Base-by-base conservation (phyloP, 1,284 basidiomycete species). In the Afroboletus lepidellus region DNA sequence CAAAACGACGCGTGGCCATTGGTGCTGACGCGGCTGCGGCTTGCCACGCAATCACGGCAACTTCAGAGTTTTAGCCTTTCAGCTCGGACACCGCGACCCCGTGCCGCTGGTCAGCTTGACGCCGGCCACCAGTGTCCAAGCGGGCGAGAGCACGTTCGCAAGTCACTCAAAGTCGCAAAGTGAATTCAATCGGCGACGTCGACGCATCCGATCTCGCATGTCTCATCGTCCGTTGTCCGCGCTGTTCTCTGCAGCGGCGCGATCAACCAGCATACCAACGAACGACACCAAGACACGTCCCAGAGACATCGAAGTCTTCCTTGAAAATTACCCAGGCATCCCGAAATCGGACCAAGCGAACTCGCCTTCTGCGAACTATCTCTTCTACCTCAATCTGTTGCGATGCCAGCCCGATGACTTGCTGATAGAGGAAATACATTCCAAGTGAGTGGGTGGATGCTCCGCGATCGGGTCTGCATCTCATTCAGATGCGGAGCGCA, bases 351-450 rank as follows among this genome's bases (percentile, higher is more conserved):
- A 74, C 80, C 57, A 71, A 82, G 57, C 51, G 64, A 12, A 57
- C 60, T 43, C 56, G 34, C 63, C 64, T 38, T 73, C 71, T 15
- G 74, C 69, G 3, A 92, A 90, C 63, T 66, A 82, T 37, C 66
- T 76, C 41, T 91, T 91, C 68, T 89, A 90, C 66, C 74, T 72
- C 27, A 84, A 86, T 64, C 71, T 64, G 41, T 57, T 73, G 34
- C 74, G 75, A 39, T 87, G 84, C 63, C 72, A 72, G 24, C 89
- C 87, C 27, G 86, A 88, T 66, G 71, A 78, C 50, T 60, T 81
- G 36, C 69, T 76, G 37, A 80, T 89, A 57, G 80, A 85, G 41
- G 81, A 88, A 55, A 76, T 88, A 34, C 82, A 86, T 62, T 69
- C 77, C 41, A 69, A 74, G 82, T 85, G 66, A 57, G 75, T 39